Evolutionary conservation across 768 basidiomycete genomes (phyloP), one percentile per base, ranked within the genome.

Genomic region (Postia placenta): DNA sequence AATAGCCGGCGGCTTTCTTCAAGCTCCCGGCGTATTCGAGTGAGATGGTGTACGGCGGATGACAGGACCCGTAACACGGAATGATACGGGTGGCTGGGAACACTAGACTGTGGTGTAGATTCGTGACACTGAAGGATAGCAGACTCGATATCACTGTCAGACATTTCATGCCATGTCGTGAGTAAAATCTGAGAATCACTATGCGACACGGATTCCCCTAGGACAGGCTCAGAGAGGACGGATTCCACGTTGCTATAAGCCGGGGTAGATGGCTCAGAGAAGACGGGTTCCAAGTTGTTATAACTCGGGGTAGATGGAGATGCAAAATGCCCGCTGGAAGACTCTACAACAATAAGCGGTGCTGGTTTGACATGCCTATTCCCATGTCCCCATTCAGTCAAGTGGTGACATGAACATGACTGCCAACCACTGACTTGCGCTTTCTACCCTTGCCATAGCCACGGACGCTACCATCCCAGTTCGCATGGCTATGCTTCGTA

Each of bases 151-250:
- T 76, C 83, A 42, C 86, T 79, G 63, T 92, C 87, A 2, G 86
- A 81, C 56, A 80, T 82, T 20, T 80, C 76, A 59, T 92, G 88
- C 87, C 89, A 92, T 60, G 72, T 76, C 7, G 80, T 85, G 2
- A 74, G 69, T 15, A 91, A 72, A 11, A 90, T 73, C 50, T 79
- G 74, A 1, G 72, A 61, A 1, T 70, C 48, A 19, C 22, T 11
- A 11, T 12, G 6, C 4, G 47, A 20, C 23, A 15, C n/a, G 26
- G 17, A 15, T 6, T 17, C 26, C 17, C 48, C 26, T 11, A 54
- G 52, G 6, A 51, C 43, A 12, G 50, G 42, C 2, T 48, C 30
- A 15, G 12, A 47, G 4, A 26, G 27, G 5, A 49, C 26, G 22
- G 36, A 35, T 2, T 42, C 48, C 5, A 42, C n/a, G 22, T 39